Conservation (phyloP, 148 eudicot species). For the Vaccinium macrocarpon region DNA sequence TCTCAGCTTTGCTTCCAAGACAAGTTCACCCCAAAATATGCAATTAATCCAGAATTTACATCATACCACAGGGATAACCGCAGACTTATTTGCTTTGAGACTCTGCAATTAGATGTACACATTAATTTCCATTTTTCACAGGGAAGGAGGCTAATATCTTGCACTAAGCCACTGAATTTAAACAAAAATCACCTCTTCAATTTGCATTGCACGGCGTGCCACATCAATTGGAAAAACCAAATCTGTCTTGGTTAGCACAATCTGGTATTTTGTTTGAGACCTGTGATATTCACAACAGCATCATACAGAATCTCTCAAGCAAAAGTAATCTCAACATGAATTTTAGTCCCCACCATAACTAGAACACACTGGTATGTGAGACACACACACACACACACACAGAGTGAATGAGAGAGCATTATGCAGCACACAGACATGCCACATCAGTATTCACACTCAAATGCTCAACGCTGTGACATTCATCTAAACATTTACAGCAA, state of each 20-base stretch:
- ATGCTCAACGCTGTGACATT: neutral
- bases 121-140: constrained; percentile 9
- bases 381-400: neutral
- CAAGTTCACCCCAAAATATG: neutral
- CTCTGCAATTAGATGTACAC: constrained; percentile 45
- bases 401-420: neutral
- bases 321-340: neutral
- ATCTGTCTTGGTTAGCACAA: constrained; percentile 92
- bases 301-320: neutral
- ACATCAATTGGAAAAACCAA: constrained; percentile 82
- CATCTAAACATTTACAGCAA: neutral
- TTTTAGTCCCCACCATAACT: neutral
- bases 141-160: neutral
- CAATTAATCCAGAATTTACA: neutral
- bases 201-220: constrained; percentile 96
- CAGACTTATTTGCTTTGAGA: constrained; percentile 69
- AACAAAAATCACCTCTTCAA: constrained; percentile 66
- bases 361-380: neutral
- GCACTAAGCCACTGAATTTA: neutral
- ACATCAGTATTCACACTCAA: neutral
- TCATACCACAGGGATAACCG: constrained; percentile 87
- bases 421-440: neutral
- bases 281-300: constrained; percentile 31
- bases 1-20: constrained; percentile 3
- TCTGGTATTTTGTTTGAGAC: constrained; percentile 81